Percentiles rank a stretch among this genome's conserved stretches.
These are phyloP conservation scores for Trichothecium sympodiale DNA, from an alignment of 2,329 filamentous ascomycete genomes.

Conservation along the genomic window DNA sequence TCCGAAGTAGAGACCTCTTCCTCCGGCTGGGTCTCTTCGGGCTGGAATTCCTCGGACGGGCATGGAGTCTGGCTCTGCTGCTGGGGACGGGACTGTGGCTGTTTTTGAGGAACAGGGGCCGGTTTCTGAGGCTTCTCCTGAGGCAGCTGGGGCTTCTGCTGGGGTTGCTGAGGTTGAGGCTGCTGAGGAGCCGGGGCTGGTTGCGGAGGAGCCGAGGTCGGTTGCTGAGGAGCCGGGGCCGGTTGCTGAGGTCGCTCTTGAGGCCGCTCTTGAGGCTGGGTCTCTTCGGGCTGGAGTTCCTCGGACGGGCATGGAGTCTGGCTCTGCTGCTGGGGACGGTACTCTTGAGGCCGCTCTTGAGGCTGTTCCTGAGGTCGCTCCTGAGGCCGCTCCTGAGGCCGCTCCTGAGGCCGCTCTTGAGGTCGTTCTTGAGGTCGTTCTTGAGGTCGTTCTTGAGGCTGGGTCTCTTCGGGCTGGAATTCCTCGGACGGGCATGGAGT, in stretches of 20 bases:
- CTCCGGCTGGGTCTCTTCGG: too few relatives aligned
- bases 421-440: not conserved
- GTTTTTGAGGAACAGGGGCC: not conserved
- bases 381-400: not conserved
- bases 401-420: not conserved
- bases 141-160: not conserved
- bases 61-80: too few relatives aligned
- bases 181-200: not conserved
- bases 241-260: too few relatives aligned
- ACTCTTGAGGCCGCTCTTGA: not conserved
- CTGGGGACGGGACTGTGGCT: not conserved
- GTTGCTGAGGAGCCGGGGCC: too few relatives aligned
- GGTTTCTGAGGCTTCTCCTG: not conserved
- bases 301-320: too few relatives aligned
- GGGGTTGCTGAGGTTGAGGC: not conserved
- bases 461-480: not conserved
- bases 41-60: too few relatives aligned
- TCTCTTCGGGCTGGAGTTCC: too few relatives aligned
- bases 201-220: not conserved
- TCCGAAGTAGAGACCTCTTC: too few relatives aligned
- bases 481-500: too few relatives aligned
- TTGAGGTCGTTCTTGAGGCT: not conserved
- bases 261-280: too few relatives aligned
- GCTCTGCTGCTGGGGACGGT: too few relatives aligned
- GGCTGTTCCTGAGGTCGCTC: not conserved